Conservation (phyloP, 2,329 filamentous ascomycete genomes). For the Clonostachys solani region DNA sequence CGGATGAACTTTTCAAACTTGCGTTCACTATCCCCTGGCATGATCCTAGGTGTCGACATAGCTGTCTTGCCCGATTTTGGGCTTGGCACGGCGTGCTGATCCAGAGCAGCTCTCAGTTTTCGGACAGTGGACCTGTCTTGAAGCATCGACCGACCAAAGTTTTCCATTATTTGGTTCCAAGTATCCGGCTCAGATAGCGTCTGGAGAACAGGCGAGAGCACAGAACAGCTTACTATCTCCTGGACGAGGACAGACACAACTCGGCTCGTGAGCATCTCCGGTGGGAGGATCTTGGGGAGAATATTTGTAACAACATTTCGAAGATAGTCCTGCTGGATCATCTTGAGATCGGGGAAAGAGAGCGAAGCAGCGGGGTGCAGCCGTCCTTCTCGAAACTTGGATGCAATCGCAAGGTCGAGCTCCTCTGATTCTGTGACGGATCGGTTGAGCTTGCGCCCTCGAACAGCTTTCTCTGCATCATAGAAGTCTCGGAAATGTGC, state of each 20-base stretch:
- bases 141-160: constrained; percentile 77
- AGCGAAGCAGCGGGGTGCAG: constrained; percentile 83
- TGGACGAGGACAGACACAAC: constrained; percentile 77
- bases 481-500: constrained; percentile 87
- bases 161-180: constrained; percentile 96
- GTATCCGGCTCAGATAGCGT: constrained; percentile 87
- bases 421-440: constrained; percentile 96
- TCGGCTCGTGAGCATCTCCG: constrained; percentile 70
- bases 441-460: constrained; percentile 82
- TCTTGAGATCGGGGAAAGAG: constrained; percentile 78
- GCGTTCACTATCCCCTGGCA: constrained; percentile 79
- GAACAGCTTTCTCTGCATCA: constrained; percentile 80
- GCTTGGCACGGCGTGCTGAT: constrained; percentile 86
- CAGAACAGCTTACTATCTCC: constrained; percentile 90
- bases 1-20: constrained; percentile 94
- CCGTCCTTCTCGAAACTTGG: constrained; percentile 84
- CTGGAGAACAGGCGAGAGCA: constrained; percentile 76
- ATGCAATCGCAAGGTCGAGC: constrained; percentile 91
- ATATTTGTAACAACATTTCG: constrained; percentile 69
- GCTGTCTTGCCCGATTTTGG: constrained; percentile 61
- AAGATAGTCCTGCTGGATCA: constrained; percentile 84
- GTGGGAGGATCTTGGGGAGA: constrained; percentile 70
- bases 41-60: constrained; percentile 69
- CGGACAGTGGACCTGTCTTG: constrained; percentile 95
- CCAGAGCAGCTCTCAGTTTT: constrained; percentile 84